phyloP scores from a whole-genome alignment of 1,284 basidiomycete species.

The Naganishia cerealis region DNA sequence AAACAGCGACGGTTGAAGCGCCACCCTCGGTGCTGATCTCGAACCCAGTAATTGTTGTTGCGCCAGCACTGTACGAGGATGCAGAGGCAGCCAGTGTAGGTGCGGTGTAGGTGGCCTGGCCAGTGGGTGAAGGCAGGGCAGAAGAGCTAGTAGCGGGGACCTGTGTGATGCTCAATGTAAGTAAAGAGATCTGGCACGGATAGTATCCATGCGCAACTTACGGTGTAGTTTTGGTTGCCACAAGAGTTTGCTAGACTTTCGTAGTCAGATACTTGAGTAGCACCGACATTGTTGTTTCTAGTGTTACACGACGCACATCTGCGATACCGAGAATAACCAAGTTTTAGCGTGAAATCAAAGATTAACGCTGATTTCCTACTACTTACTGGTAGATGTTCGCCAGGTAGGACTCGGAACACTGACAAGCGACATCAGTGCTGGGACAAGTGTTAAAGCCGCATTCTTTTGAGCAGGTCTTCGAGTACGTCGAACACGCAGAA shows the following conservation, averaged over 20 bases:
- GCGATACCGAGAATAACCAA: background rate
- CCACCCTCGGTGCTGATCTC: conserved; percentile 31
- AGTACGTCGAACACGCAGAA: conserved; percentile 41
- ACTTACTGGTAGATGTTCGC: conserved; percentile 51
- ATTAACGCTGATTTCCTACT: background rate
- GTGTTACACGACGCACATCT: conserved; percentile 49
- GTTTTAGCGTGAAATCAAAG: background rate
- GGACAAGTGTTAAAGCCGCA: conserved; percentile 49
- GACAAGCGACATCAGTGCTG: conserved; percentile 46
- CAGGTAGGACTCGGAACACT: conserved; percentile 48
- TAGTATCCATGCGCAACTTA: background rate
- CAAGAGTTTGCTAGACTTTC: conserved; percentile 47
- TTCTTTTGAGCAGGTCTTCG: conserved; percentile 44
- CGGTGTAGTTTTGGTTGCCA: conserved; percentile 47
- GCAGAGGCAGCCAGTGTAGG: conserved; percentile 50
- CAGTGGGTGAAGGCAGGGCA: conserved; percentile 39
- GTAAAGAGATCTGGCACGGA: background rate
- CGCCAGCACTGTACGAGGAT: conserved; percentile 45
- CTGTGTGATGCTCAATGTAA: background rate
- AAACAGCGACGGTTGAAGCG: conserved; percentile 20
- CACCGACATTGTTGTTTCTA: conserved; percentile 47
- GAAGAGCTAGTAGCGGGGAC: conserved; percentile 37
- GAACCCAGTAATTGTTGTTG: conserved; percentile 25
- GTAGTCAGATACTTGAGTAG: conserved; percentile 47
- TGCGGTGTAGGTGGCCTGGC: conserved; percentile 42